Percentiles rank a stretch among this genome's conserved stretches.
Evolutionary conservation across 140 eudicot genomes (phyloP).

Genomic region (Flaveria floridana): DNA sequence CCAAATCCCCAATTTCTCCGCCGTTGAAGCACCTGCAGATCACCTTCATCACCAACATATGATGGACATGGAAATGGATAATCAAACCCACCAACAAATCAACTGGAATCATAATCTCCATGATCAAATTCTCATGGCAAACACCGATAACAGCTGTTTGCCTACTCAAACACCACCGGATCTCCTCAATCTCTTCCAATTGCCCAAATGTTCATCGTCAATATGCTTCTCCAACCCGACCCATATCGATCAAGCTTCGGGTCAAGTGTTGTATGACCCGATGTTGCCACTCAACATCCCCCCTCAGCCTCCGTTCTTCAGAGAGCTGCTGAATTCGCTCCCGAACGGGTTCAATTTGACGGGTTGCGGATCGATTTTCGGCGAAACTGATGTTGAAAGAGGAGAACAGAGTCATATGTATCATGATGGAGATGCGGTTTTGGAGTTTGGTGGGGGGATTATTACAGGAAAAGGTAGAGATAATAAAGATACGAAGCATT

Average conservation of each 20-base stretch:
- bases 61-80: slow-evolving; percentile 37
- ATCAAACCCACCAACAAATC: slow-evolving; percentile 33
- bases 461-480: slow-evolving; percentile 32
- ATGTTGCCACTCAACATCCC: slow-evolving; percentile 55
- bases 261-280: slow-evolving; percentile 52
- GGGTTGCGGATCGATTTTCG: slow-evolving; percentile 50
- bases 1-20: slow-evolving; percentile 39
- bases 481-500: slow-evolving; percentile 31
- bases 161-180: slow-evolving; percentile 46
- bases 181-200: slow-evolving; percentile 61
- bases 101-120: slow-evolving; percentile 30
- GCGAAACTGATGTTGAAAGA: slow-evolving; percentile 48
- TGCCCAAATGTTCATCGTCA: slow-evolving; percentile 59
- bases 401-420: slow-evolving; percentile 39
- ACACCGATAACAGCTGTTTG: not conserved
- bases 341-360: slow-evolving; percentile 53
- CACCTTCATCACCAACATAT: slow-evolving; percentile 38
- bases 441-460: slow-evolving; percentile 57
- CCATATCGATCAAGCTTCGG: slow-evolving; percentile 33
- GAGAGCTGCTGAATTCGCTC: slow-evolving; percentile 66
- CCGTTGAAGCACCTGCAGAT: slow-evolving; percentile 34
- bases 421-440: slow-evolving; percentile 55
- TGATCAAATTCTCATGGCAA: slow-evolving; percentile 18
- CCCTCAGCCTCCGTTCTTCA: slow-evolving; percentile 69
- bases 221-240: slow-evolving; percentile 44